Conservation (phyloP, 2,329 filamentous ascomycete genomes). For the Phyllosticta paracitricarpa region DNA sequence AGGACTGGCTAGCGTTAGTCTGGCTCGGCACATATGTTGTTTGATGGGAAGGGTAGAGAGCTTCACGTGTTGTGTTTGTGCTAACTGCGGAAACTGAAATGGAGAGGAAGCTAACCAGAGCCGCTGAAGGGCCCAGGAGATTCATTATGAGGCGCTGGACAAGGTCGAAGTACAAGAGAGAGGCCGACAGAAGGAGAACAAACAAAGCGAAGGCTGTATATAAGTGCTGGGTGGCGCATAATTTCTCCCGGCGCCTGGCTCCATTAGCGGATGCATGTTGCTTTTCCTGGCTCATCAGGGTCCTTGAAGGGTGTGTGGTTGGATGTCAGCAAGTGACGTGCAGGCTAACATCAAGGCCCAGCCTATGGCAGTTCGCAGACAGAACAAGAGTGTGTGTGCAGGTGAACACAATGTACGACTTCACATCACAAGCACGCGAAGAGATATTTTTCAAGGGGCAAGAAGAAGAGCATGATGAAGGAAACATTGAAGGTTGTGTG, state of each 20-base stretch:
- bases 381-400: not conserved
- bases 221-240: not conserved
- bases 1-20: slow-evolving; percentile 14
- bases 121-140: not conserved
- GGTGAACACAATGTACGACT: too few species aligned
- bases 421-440: not conserved
- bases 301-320: not conserved
- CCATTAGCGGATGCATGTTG: not conserved
- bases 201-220: not conserved
- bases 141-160: not conserved
- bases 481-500: not conserved
- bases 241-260: not conserved
- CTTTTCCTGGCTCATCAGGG: not conserved
- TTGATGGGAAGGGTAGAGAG: not conserved
- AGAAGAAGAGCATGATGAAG: not conserved
- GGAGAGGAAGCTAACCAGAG: not conserved
- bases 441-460: not conserved
- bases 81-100: not conserved
- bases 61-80: not conserved
- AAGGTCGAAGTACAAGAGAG: not conserved
- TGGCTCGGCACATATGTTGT: not conserved
- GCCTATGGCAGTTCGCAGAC: not conserved
- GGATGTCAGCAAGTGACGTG: not conserved
- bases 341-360: not conserved
- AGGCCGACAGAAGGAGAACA: not conserved